Conservation (phyloP, 352 stramenopile species). For the Pythium biforme region DNA sequence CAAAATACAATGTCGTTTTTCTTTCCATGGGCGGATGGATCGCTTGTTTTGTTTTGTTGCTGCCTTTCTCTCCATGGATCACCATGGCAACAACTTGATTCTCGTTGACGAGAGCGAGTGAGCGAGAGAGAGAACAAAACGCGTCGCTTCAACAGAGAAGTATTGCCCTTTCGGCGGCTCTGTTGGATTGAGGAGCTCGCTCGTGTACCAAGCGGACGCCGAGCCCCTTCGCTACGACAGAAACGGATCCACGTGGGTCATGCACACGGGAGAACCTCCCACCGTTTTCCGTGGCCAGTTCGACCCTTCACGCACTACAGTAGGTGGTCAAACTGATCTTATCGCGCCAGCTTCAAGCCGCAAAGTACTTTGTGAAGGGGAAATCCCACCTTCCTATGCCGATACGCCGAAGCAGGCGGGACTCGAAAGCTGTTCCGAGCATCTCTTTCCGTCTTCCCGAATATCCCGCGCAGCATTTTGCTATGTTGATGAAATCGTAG, state of each 20-base stretch:
- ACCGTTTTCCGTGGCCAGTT: conserved; percentile 12
- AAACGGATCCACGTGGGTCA: background rate
- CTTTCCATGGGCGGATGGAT: background rate
- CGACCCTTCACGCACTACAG: conserved; percentile 4
- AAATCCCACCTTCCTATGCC: background rate
- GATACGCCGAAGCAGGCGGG: no score
- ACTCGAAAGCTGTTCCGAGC: no score
- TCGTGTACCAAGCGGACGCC: background rate
- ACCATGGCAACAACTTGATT: background rate
- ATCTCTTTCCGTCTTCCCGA: background rate
- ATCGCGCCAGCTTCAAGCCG: background rate
- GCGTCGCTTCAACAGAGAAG: background rate
- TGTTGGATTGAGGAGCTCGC: background rate
- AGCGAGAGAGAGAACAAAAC: background rate
- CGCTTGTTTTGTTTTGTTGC: background rate
- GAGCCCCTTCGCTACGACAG: conserved; percentile 3
- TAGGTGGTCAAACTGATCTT: background rate
- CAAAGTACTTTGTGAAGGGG: no score
- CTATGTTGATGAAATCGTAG: background rate
- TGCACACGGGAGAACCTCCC: background rate
- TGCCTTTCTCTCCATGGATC: background rate
- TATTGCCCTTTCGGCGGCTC: background rate
- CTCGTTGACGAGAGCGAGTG: no score
- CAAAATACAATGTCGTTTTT: background rate
- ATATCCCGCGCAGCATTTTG: background rate